These are phyloP conservation scores for Termitomyces sp. DNA, from an alignment of 768 basidiomycete genomes.

Conservation along the genomic window DNA sequence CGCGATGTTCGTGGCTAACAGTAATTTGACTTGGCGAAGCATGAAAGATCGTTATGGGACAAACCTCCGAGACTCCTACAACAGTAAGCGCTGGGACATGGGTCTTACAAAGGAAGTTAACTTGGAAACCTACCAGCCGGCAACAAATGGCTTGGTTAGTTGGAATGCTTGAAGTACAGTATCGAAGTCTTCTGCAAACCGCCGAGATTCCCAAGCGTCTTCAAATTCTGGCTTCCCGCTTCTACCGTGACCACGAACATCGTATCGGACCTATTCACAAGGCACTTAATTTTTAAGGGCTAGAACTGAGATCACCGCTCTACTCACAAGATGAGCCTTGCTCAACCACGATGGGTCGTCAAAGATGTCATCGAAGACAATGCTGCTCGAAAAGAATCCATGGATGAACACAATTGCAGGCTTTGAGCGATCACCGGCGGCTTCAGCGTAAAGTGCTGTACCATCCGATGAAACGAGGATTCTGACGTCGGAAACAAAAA, in stretches of 20 bases:
- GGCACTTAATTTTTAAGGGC: background rate
- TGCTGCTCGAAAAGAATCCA: conserved; percentile 26
- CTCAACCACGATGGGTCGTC: conserved; percentile 21
- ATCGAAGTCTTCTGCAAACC: conserved; percentile 26
- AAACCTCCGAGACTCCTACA: conserved; percentile 22
- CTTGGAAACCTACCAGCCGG: conserved; percentile 22
- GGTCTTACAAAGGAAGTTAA: background rate
- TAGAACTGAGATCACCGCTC: background rate
- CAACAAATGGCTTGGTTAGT: conserved; percentile 22
- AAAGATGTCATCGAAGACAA: conserved; percentile 32
- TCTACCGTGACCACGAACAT: conserved; percentile 27
- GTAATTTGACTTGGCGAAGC: background rate
- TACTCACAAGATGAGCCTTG: conserved; percentile 22
- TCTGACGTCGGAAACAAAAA: conserved; percentile 5
- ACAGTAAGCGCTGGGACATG: background rate
- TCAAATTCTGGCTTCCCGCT: conserved; percentile 22
- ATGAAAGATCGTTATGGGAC: background rate
- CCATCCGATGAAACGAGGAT: conserved; percentile 31
- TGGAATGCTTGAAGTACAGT: conserved; percentile 24
- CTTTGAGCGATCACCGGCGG: conserved; percentile 28
- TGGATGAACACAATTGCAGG: conserved; percentile 34
- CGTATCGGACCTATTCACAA: conserved; percentile 24
- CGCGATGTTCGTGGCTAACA: conserved; percentile 19
- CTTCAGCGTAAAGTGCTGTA: conserved; percentile 32
- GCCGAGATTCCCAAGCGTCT: conserved; percentile 22